Evolutionary conservation across 768 basidiomycete genomes (phyloP), one percentile per base, ranked within the genome.

Genomic region (Stropharia rugosoannulata): DNA sequence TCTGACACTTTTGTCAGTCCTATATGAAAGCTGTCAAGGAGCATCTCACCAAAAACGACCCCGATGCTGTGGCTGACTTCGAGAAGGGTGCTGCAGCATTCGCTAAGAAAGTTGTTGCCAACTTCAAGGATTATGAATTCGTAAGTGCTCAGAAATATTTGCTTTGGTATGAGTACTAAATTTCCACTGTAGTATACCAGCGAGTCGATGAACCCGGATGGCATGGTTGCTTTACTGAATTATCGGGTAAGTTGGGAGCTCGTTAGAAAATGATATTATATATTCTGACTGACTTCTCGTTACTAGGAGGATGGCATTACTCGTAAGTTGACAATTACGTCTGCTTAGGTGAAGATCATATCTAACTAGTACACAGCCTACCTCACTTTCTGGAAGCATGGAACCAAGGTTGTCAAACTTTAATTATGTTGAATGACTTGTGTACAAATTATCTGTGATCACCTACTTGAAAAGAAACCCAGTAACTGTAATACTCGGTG

Each of bases 331-430:
- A 44, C 58, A 29, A 16, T 13, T 9, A 19, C 43, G 36, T 5
- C 27, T 46, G 52, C 16, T 19, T 40, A 40, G 39, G 61, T 57
- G 42, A 29, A 53, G 6, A n/a, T 2, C n/a, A 2, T 48, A 36
- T 40, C n/a, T 18, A 54, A 40, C 27, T 7, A 43, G 18, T 50
- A 12, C 47, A 46, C 62, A 89, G 93, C 93, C 49, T 95, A 90
- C 71, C 84, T 96, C 73, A 95, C 88, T 32, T 91, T 95, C 81
- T 98, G 95, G 95, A 96, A 90, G 76, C 84, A 98, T 73, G 96
- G 97, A 38, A 72, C 95, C 62, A 93, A 95, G 75, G 80, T 85
- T 71, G 67, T 81, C 57, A 94, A 94, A 72, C 79, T 86, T 59
- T 93, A 68, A 61, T 54, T 46, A 35, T 37, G 22, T 43, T 51